A percentile compares a stretch with the other conserved stretches of the same genome.
Conservation (phyloP, 345 rosid genomes). For the Eucalyptus viminalis region DNA sequence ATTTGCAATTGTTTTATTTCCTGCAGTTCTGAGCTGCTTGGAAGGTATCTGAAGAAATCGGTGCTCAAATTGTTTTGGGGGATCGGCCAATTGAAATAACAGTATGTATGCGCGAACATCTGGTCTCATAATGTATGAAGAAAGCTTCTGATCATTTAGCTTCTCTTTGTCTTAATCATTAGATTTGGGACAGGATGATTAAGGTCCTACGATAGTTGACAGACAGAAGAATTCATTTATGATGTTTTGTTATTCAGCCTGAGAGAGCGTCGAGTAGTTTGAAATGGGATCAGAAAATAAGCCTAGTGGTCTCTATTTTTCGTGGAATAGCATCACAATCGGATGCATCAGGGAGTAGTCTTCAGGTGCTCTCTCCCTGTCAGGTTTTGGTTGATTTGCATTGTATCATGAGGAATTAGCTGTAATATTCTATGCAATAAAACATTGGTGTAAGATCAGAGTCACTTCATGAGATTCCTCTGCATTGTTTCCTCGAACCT, state of each 20-base stretch:
- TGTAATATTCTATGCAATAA: not conserved
- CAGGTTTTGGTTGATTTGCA: not conserved
- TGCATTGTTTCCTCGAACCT: not conserved
- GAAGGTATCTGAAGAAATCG: conserved; percentile 61
- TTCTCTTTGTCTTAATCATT: not conserved
- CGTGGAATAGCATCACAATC: conserved; percentile 53
- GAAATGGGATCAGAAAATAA: conserved; percentile 41
- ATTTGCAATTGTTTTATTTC: not conserved
- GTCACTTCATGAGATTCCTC: not conserved
- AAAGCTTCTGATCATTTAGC: not conserved
- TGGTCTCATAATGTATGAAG: not conserved
- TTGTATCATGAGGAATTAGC: not conserved
- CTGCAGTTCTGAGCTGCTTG: conserved; percentile 76
- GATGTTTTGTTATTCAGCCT: conserved; percentile 19
- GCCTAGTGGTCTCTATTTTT: conserved; percentile 30
- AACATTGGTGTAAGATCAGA: not conserved
- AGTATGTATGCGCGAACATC: conserved; percentile 7
- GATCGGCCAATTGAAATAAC: conserved; percentile 88
- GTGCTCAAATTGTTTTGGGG: conserved; percentile 84
- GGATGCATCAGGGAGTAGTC: conserved; percentile 8
- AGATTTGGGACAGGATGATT: not conserved
- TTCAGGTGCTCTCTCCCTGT: conserved; percentile 16
- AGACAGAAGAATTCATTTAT: not conserved
- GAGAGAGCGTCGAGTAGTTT: conserved; percentile 77
- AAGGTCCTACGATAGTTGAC: not conserved